Conservation (phyloP, 2,329 filamentous ascomycete genomes). For the Cladophialophora psammophila region DNA sequence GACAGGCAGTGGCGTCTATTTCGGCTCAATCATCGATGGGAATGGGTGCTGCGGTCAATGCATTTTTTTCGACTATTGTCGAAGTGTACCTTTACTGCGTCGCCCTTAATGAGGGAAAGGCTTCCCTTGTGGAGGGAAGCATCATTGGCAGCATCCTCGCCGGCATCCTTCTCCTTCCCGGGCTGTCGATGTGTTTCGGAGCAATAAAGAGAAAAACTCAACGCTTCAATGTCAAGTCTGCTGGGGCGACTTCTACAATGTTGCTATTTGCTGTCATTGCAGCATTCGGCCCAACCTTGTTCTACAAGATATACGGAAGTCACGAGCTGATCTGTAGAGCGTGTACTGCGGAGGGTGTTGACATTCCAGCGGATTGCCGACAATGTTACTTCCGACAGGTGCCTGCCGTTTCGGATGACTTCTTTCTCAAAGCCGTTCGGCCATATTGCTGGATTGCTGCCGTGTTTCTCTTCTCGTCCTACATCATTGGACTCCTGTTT, state of each 20-base stretch:
- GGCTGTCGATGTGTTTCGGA: constrained; percentile 97
- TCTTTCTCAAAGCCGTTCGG: constrained; percentile 88
- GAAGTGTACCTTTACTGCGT: constrained; percentile 98
- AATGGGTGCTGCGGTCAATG: constrained; percentile 93
- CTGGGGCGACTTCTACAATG: constrained; percentile 97
- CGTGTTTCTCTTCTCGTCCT: constrained; percentile 85
- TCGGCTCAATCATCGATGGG: constrained; percentile 99
- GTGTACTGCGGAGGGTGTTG: constrained; percentile 65
- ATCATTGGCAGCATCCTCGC: constrained; percentile 98
- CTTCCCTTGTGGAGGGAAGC: constrained; percentile 90
- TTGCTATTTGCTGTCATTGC: constrained; percentile 93
- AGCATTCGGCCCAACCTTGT: constrained; percentile 92
- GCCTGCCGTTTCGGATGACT: constrained; percentile 82
- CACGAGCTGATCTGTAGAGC: constrained; percentile 87
- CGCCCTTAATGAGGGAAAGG: constrained; percentile 89
- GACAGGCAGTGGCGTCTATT: constrained; percentile 96
- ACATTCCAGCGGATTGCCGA: constrained; percentile 73
- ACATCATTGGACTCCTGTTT: constrained; percentile 92
- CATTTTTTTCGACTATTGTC: constrained; percentile 96
- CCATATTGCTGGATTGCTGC: constrained; percentile 94
- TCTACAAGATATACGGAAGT: constrained; percentile 98
- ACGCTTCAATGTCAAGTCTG: constrained; percentile 95
- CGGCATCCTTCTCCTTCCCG: constrained; percentile 91
- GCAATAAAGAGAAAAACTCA: constrained; percentile 98
- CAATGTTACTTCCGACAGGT: constrained; percentile 93